A percentile compares a stretch with the other conserved stretches of the same genome.
phyloP scores from a whole-genome alignment of 768 basidiomycete genomes.

The Boletus reticulatus region DNA sequence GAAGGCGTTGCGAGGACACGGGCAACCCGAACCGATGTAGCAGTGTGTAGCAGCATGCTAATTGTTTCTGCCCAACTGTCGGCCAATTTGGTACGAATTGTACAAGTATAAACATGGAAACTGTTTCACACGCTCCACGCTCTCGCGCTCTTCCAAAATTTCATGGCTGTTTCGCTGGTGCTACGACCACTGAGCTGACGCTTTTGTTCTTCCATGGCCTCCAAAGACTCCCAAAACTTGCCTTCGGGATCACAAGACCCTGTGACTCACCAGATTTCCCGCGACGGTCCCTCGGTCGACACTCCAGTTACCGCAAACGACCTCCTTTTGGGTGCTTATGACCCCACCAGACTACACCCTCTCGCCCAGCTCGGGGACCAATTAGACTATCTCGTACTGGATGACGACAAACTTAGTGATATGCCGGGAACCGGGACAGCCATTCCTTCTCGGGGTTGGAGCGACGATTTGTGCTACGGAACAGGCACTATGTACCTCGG shows the following conservation, averaged over 20 bases:
- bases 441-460: conserved; percentile 95
- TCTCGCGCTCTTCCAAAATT: conserved; percentile 32
- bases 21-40: conserved; percentile 16
- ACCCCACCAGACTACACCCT: conserved; percentile 91
- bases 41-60: conserved; percentile 18
- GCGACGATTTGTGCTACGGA: conserved; percentile 99
- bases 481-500: conserved; percentile 98
- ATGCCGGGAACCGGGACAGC: conserved; percentile 89
- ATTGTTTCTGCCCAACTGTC: conserved; percentile 29
- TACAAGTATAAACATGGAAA: conserved; percentile 7
- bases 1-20: conserved; percentile 24
- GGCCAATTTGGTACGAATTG: conserved; percentile 6
- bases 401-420: conserved; percentile 93
- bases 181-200: conserved; percentile 14
- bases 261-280: conserved; percentile 46
- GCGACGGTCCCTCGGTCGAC: conserved; percentile 41
- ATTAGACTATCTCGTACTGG: conserved; percentile 92
- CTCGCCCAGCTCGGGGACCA: conserved; percentile 89
- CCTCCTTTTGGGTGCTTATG: conserved; percentile 83
- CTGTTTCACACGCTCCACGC: conserved; percentile 15
- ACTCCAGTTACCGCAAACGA: conserved; percentile 79
- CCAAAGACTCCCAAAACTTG: conserved; percentile 21
- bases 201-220: conserved; percentile 27
- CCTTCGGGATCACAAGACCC: conserved; percentile 44
- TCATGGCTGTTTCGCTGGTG: conserved; percentile 17